Evolutionary conservation across 2,329 filamentous ascomycete genomes (phyloP), one percentile per base, ranked within the genome.

Genomic region (Rhytidhysteron rufulum): DNA sequence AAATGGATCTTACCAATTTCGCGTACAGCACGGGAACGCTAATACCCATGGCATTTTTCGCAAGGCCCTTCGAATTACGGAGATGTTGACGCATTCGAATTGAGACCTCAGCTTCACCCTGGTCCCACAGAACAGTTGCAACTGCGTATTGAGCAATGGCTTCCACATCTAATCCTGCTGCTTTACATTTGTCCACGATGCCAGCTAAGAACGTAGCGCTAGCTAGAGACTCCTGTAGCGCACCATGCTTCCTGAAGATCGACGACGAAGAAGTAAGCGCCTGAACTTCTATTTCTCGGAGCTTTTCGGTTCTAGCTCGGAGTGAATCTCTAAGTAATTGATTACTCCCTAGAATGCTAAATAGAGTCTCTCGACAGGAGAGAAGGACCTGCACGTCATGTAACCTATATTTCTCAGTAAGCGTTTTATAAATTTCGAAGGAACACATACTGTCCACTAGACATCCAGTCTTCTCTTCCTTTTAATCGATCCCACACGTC

Each of bases 91-190:
- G 78, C 77, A 97, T 90, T 27, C 83, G 79, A 44, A 98, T 95
- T 0, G 93, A 95, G 0, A 87, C 81, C 16, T 84, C 80, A 71
- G 88, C 87, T 63, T 98, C 91, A 10, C 89, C 89, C 59, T 95
- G 86, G 47, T 94, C 88, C 91, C 93, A 98, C 1, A 98, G 71
- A 5, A 94, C 88, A 55, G 86, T 88, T 9, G 94, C 90, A 6
- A 87, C 80, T 62, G 97, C 93, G 39, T 91, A 79, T 48, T 83
- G 82, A 29, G 89, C 80, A 10, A 83, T 83, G 10, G 83, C 86
- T 56, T 89, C 85, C 32, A 96, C 80, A 42, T 82, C 78, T 2
- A 97, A 68, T 0, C 85, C 87, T n/a, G 88, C 65, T 0, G 78
- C 72, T 44, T 77, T 75, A 58, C 86, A 93, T 3, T 82, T 72